phyloP scores from a whole-genome alignment of 495 filamentous ascomycete genomes.

The Mytilinidion resinicola region DNA sequence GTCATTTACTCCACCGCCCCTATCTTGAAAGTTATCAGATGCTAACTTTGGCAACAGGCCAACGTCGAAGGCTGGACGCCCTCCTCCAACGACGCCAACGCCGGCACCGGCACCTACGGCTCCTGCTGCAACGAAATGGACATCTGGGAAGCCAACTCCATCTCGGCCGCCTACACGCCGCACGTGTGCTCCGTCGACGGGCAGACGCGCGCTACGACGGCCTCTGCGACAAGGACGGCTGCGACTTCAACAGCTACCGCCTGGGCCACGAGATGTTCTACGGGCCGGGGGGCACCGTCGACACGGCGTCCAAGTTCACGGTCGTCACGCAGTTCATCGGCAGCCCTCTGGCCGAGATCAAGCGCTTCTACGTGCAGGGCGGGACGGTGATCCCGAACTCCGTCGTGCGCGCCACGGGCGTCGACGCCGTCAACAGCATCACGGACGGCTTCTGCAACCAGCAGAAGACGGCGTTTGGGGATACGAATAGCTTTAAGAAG shows the following conservation, averaged over 20 bases:
- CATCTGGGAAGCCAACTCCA: slow-evolving; percentile 27
- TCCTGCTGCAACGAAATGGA: slow-evolving; percentile 29
- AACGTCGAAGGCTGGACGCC: slow-evolving; percentile 51
- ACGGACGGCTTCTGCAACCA: slow-evolving; percentile 54
- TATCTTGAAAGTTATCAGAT: neutral
- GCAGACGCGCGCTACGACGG: slow-evolving; percentile 37
- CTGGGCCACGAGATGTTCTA: slow-evolving; percentile 53
- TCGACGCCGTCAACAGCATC: slow-evolving; percentile 50
- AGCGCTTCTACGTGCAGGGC: slow-evolving; percentile 55
- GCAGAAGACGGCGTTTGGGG: slow-evolving; percentile 57
- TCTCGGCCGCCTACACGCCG: slow-evolving; percentile 33
- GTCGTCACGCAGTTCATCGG: slow-evolving; percentile 64
- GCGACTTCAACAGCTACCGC: slow-evolving; percentile 58
- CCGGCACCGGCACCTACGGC: slow-evolving; percentile 49
- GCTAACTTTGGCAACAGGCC: slow-evolving; percentile 16
- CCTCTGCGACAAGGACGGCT: slow-evolving; percentile 60
- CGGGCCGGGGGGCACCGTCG: slow-evolving; percentile 47
- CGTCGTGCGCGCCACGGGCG: slow-evolving; percentile 45
- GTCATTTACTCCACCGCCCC: slow-evolving; percentile 6
- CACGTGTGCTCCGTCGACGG: slow-evolving; percentile 28
- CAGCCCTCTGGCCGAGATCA: slow-evolving; percentile 51
- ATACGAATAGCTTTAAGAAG: slow-evolving; percentile 49
- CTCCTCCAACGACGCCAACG: slow-evolving; percentile 54
- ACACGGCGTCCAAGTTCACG: slow-evolving; percentile 56
- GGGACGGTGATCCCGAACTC: slow-evolving; percentile 56